Evolutionary conservation across 495 filamentous ascomycete species (phyloP).

Genomic region (Darksidea phi): DNA sequence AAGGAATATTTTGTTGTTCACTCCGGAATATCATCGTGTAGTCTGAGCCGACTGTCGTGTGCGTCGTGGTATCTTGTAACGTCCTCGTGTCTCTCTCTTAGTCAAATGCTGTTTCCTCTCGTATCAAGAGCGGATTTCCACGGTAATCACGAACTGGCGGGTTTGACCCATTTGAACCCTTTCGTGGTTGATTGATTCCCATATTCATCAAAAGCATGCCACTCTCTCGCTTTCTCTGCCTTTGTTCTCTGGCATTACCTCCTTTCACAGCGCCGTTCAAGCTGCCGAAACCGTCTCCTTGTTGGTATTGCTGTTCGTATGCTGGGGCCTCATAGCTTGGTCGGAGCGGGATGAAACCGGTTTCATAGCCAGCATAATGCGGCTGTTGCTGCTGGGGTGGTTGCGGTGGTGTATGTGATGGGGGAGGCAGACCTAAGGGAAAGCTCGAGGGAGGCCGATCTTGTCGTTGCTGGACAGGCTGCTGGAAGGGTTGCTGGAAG

Average conservation of each 20-base stretch:
- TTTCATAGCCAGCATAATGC: constrained; percentile 47
- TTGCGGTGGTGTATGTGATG: constrained; percentile 4
- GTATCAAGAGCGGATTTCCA: constrained; percentile 25
- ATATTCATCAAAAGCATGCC: constrained; percentile 42
- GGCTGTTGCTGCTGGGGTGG: constrained; percentile 22
- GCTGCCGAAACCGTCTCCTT: constrained; percentile 39
- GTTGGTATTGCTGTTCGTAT: constrained; percentile 37
- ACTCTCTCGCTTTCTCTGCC: constrained; percentile 41
- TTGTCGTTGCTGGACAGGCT: background rate
- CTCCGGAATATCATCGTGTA: background rate
- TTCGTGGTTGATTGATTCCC: constrained; percentile 32
- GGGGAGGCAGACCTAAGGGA: constrained; percentile 26
- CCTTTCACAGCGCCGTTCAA: constrained; percentile 41
- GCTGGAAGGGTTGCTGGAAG: constrained; percentile 55
- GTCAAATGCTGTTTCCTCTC: constrained; percentile 33
- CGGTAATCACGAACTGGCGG: constrained; percentile 17
- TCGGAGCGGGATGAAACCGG: constrained; percentile 62
- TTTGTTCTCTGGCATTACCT: constrained; percentile 26
- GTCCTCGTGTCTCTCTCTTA: constrained; percentile 5
- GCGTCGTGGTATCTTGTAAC: background rate
- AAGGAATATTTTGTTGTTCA: background rate
- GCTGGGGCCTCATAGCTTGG: constrained; percentile 54
- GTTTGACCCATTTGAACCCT: constrained; percentile 30
- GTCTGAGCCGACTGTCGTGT: background rate
- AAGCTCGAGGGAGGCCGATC: constrained; percentile 20